Base-by-base conservation (phyloP, 495 filamentous ascomycete genomes). In the Ramalina intermedia region DNA sequence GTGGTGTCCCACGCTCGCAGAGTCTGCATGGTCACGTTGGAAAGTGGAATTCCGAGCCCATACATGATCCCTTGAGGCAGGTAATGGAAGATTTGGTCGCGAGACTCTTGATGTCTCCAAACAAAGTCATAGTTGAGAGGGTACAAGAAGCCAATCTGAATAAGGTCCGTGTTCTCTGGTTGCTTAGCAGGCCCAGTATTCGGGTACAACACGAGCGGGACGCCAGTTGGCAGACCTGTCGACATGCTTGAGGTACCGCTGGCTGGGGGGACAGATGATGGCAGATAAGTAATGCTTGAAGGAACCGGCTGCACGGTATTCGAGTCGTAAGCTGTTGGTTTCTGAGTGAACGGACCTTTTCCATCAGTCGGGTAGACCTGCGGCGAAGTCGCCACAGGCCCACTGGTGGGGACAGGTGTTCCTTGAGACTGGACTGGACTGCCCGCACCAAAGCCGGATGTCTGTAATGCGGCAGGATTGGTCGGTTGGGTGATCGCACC, bases 91-190 rank as follows among this genome's bases (percentile, higher is more conserved):
- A 98, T 87, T 66, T 96, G 93, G 21, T 78, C 78, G 9, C 84
- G 81, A 20, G 87, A 82, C 52, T 81, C 67, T 13, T 73, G 62
- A 33, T 79, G 77, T 2, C 64, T 66, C 20, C 82, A 83, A 26
- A 98, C 84, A 59, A 90, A 94, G 6, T 67, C 63, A 63, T 91
- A 98, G 59, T 93, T 88, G 51, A 93, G 75, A 4, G 72, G 68
- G 56, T 79, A 79, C 23, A 76, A 66, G 72, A 96, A 94, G 12
- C 86, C 93, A 49, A 98, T 70, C 57, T 95, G 87, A 52, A 95
- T 79, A 54, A 87, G 60, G 17, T 72, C 71, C 1, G 74, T 76
- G 55, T 84, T 83, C 2, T 66, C 59, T 2, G 89, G 86, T 37
- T 64, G 61, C 17, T 61, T 42, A 13, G 29, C 48, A 17, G 47